Conservation (phyloP, 202 grass and related monocot genomes). For the Tripidium arundinaceum region DNA sequence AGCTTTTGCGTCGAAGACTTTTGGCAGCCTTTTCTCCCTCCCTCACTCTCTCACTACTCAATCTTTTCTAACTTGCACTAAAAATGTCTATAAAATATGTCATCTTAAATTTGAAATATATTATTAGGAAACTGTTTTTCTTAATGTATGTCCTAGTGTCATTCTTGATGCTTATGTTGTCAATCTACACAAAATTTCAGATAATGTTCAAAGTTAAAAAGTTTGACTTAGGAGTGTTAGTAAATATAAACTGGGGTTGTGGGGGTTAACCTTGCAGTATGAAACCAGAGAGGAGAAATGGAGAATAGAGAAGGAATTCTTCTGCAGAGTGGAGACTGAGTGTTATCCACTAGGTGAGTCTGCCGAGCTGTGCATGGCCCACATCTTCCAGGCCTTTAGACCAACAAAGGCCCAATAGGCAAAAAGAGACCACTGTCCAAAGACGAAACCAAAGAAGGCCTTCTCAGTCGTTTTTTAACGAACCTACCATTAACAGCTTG, state of each 20-base stretch:
- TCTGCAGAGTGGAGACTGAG: not conserved
- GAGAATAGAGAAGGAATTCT: not conserved
- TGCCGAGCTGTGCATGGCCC: constrained; percentile 24
- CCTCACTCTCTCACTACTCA: not conserved
- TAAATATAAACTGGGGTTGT: not conserved
- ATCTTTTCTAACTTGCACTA: not conserved
- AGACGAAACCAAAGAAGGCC: not conserved
- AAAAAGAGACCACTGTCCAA: not conserved
- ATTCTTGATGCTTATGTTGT: not conserved
- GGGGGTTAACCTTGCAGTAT: not conserved
- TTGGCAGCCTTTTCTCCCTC: not conserved
- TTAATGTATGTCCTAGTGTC: not conserved
- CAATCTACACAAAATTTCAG: not conserved
- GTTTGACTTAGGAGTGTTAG: not conserved
- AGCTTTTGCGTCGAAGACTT: constrained; percentile 13
- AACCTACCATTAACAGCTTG: not conserved
- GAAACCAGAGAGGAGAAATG: not conserved
- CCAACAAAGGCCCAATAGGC: constrained; percentile 12
- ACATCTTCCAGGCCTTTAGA: constrained; percentile 23
- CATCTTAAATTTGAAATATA: not conserved
- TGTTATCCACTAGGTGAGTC: not conserved
- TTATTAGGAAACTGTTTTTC: not conserved
- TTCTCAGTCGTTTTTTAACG: constrained; percentile 6
- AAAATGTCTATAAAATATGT: not conserved
- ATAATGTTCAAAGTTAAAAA: not conserved